Percentiles rank a stretch among this genome's conserved stretches.
Conservation (phyloP, 129 eudicot species). For the Logfia minima region DNA sequence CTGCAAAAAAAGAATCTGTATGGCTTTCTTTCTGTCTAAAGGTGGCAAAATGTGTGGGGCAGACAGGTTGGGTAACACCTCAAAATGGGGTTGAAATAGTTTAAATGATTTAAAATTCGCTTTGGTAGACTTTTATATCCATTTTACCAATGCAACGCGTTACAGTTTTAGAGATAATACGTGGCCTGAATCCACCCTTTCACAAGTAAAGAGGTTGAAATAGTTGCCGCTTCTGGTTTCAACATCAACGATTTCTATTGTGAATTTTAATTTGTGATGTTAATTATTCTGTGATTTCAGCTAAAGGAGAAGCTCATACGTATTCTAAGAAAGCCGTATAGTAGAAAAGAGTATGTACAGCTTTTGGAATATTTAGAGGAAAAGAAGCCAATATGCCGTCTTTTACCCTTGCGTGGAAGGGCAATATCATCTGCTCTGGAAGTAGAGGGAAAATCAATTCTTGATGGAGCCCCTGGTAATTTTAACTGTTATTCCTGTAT, state of each 20-base stretch:
- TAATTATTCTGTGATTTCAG: slow-evolving; percentile 2
- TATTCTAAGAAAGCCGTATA: slow-evolving; percentile 36
- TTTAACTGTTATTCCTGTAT: background rate
- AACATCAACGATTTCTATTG: background rate
- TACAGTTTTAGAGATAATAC: background rate
- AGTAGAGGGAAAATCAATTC: slow-evolving; percentile 30
- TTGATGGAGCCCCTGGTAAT: slow-evolving; percentile 42
- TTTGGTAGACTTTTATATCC: background rate
- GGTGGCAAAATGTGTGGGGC: background rate
- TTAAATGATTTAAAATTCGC: background rate
- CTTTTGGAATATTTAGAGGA: slow-evolving; percentile 23
- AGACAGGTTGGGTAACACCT: background rate
- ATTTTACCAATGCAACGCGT: background rate
- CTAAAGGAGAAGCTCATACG: slow-evolving; percentile 29
- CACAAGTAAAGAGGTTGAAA: background rate
- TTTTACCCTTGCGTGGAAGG: slow-evolving; percentile 38
- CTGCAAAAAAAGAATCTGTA: slow-evolving; percentile 24
- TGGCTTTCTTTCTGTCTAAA: slow-evolving; percentile 13
- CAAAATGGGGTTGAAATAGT: background rate
- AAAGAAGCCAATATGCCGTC: slow-evolving; percentile 28
- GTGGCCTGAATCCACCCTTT: background rate
- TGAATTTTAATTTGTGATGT: background rate
- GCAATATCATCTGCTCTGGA: slow-evolving; percentile 19
- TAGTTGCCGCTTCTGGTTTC: background rate
- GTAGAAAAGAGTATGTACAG: slow-evolving; percentile 34